phyloP scores from a whole-genome alignment of 2,329 filamentous ascomycete genomes.

The Colletotrichum salicis region DNA sequence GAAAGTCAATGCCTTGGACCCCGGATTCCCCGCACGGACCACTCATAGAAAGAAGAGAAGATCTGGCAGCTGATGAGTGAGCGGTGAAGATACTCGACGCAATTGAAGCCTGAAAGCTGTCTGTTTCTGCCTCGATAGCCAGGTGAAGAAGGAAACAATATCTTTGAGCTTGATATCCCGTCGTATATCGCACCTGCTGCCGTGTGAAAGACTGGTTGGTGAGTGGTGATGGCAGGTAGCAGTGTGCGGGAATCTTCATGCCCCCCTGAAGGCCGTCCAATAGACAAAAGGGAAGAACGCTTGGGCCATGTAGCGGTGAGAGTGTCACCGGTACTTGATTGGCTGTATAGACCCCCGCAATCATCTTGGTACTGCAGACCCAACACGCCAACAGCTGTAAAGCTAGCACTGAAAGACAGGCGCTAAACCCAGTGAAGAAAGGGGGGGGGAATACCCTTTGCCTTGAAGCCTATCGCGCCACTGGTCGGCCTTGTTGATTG shows the following conservation, averaged over 20 bases:
- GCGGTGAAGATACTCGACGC: not conserved
- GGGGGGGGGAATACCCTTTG: constrained; percentile 21
- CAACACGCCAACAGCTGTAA: not conserved
- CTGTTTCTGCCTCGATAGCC: not conserved
- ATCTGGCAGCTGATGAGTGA: not conserved
- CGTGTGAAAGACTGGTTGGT: not conserved
- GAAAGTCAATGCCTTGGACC: constrained; percentile 18
- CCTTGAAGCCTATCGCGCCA: constrained; percentile 33
- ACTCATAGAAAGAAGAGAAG: not conserved
- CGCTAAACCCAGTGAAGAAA: constrained; percentile 33
- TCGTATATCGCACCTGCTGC: constrained; percentile 7
- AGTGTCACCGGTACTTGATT: constrained; percentile 33
- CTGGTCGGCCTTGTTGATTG: constrained; percentile 37
- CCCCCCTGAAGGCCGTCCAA: constrained; percentile 34
- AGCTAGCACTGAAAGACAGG: constrained; percentile 25
- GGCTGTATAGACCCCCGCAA: constrained; percentile 4
- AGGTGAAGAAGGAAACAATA: not conserved
- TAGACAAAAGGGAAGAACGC: constrained; percentile 19
- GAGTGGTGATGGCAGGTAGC: constrained; percentile 26
- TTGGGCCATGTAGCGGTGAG: constrained; percentile 40
- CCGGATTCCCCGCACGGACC: constrained; percentile 5
- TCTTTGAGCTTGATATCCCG: not conserved
- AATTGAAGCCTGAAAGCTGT: not conserved
- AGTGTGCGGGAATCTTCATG: constrained; percentile 28
- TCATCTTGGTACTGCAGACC: constrained; percentile 17